phyloP scores from a whole-genome alignment of 164 flowering plant genomes.

The Liriodendron chinense region DNA sequence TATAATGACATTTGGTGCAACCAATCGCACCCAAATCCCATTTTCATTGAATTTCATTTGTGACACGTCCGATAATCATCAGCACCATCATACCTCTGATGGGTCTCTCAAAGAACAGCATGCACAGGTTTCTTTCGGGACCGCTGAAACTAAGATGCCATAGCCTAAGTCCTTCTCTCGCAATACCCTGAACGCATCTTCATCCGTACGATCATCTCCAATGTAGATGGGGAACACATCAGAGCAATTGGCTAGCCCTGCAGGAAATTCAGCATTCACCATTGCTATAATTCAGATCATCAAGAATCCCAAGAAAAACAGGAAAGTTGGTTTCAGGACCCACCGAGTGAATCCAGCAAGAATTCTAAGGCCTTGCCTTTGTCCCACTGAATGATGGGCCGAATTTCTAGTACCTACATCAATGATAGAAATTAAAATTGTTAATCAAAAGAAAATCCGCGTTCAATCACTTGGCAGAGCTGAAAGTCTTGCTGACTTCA shows the following conservation, averaged over 20 bases:
- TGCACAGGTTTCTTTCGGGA: conserved; percentile 72
- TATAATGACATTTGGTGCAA: too few species aligned
- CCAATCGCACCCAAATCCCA: too few species aligned
- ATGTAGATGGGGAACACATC: conserved; percentile 77
- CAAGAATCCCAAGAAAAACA: neutral
- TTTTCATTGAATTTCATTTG: neutral
- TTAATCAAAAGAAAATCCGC: neutral
- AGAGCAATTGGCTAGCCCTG: conserved; percentile 54
- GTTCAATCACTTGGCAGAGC: too few species aligned
- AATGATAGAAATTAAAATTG: conserved; percentile 6
- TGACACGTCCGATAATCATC: neutral
- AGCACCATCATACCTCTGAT: conserved; percentile 45
- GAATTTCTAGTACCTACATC: conserved; percentile 20
- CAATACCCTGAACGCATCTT: conserved; percentile 55
- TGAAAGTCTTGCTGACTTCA: too few species aligned
- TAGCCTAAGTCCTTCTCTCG: conserved; percentile 51
- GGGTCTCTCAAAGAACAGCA: conserved; percentile 69
- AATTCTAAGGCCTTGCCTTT: conserved; percentile 19
- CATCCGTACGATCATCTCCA: conserved; percentile 87
- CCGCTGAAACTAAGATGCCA: conserved; percentile 70
- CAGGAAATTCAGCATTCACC: conserved; percentile 2
- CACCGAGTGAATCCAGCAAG: conserved; percentile 24
- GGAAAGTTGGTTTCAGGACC: neutral
- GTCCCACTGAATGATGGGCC: conserved; percentile 19
- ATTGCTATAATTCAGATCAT: neutral